Base-by-base conservation (phyloP, 2,329 filamentous ascomycete species). In the Penicillium sp. region DNA sequence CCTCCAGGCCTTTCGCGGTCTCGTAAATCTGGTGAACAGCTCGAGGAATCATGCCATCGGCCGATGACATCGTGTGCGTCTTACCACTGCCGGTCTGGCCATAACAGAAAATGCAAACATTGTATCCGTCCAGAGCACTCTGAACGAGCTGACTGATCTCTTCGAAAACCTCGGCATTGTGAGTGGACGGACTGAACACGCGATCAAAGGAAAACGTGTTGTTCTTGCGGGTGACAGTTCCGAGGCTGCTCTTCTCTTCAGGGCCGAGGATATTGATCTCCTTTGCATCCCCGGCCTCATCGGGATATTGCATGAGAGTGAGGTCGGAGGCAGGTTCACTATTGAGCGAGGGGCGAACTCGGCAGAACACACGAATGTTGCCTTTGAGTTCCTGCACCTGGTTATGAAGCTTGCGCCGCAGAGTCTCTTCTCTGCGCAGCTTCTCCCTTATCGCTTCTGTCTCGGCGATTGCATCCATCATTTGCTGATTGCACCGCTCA, bases 31-130 rank as follows among this genome's bases (percentile, higher is more conserved):
- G 92, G 58, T 88, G 82, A 7, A 95, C 93, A 3, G 93, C 91
- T 7, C 87, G 82, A 1, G 93, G 92, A 51, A 99, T 99, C 86
- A 99, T 96, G 58, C 93, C 93, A 61, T 96, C 89, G 2, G 77
- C 72, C 0, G 86, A 87, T 9, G 88, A 95, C 93, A 99, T 99
- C 3, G 93, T 97, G 66, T 86, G 88, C 0, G 93, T 99, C 77
- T 99, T 99, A 52, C 93, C 93, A 14, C 91, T 93, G 3, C 93
- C 93, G 0, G 93, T 99, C 70, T 99, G 93, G 36, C 93, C 93
- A 65, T 99, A 99, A 66, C 91, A 96, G 73, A 99, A 95, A 55
- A 99, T 97, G 71, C 92, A 97, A 43, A 99, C 93, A 60, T 97
- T 99, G 75, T 95, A 99, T 1, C 93, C 93, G 64, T 99, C 93